A percentile compares a stretch with the other conserved stretches of the same genome.
Conservation (phyloP, 805 yeast species). For the Pichia cabralensis region DNA sequence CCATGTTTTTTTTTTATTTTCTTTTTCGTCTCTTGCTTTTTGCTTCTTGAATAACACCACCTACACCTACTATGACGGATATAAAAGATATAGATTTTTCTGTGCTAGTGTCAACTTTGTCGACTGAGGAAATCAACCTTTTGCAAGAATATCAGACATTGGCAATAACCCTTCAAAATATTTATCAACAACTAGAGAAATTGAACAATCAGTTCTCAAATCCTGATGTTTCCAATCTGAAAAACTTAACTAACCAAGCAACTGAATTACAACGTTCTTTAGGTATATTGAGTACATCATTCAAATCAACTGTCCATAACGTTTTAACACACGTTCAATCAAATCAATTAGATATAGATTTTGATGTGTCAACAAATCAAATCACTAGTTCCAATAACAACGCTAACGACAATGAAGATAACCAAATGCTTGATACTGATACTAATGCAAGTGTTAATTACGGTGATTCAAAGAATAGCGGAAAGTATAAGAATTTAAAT, state of each 20-base stretch:
- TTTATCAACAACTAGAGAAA: constrained; percentile 17
- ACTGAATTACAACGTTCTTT: constrained; percentile 10
- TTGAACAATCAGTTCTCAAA: constrained; percentile 10
- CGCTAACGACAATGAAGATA: too few relatives aligned
- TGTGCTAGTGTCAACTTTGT: constrained; percentile 1
- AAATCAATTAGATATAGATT: constrained; percentile 1
- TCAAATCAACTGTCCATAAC: constrained; percentile 22
- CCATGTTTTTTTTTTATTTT: too few relatives aligned
- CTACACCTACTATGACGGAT: constrained; percentile 8
- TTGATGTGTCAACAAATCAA: too few relatives aligned
- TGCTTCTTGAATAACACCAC: too few relatives aligned
- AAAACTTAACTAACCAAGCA: constrained; percentile 1
- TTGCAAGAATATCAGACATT: constrained; percentile 31
- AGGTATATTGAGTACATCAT: constrained; percentile 22
- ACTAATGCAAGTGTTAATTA: background rate
- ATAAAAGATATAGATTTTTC: constrained; percentile 3
- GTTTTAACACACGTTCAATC: constrained; percentile 10
- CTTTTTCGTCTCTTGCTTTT: too few relatives aligned
- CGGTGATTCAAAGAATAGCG: too few relatives aligned
- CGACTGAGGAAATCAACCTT: constrained; percentile 24
- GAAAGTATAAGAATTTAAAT: too few relatives aligned
- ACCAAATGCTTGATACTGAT: too few relatives aligned
- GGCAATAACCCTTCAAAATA: constrained; percentile 23
- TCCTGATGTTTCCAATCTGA: background rate
- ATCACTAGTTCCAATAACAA: too few relatives aligned